phyloP scores from a whole-genome alignment of 768 basidiomycete species.

The Kwoniella dejecticola region DNA sequence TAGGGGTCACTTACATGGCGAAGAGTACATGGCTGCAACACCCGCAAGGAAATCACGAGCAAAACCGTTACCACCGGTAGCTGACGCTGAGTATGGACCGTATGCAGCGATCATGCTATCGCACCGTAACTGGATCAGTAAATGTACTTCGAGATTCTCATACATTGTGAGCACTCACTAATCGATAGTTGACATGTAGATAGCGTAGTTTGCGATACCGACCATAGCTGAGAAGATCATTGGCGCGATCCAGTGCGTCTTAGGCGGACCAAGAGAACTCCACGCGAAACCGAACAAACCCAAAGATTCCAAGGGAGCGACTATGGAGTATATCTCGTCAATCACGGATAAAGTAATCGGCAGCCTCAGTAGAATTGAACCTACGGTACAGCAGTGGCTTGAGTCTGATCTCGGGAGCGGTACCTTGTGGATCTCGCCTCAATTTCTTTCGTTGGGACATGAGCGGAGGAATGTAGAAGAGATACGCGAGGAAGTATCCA shows the following conservation, averaged over 20 bases:
- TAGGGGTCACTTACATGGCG: slow-evolving; percentile 27
- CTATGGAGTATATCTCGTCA: slow-evolving; percentile 10
- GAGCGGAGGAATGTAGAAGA: slow-evolving; percentile 38
- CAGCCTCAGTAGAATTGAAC: too few relatives aligned
- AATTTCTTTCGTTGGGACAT: slow-evolving; percentile 24
- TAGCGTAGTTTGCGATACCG: slow-evolving; percentile 44
- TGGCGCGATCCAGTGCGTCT: slow-evolving; percentile 67
- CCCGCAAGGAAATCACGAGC: slow-evolving; percentile 51
- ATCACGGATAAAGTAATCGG: too few relatives aligned
- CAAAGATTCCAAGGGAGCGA: slow-evolving; percentile 42
- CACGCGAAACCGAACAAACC: slow-evolving; percentile 49
- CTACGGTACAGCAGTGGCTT: slow-evolving; percentile 38
- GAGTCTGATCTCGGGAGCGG: slow-evolving; percentile 44
- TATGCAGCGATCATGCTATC: slow-evolving; percentile 45
- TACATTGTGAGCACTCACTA: slow-evolving; percentile 27
- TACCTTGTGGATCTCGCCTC: slow-evolving; percentile 26
- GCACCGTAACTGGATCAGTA: background rate
- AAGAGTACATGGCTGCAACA: slow-evolving; percentile 45
- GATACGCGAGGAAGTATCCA: slow-evolving; percentile 48
- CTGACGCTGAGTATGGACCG: slow-evolving; percentile 49
- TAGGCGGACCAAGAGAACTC: slow-evolving; percentile 48
- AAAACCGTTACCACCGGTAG: slow-evolving; percentile 51
- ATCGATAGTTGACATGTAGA: slow-evolving; percentile 46
- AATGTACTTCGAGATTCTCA: background rate
- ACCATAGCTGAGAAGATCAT: slow-evolving; percentile 60